Evolutionary conservation across 2,329 filamentous ascomycete genomes (phyloP), one percentile per base, ranked within the genome.

Genomic region (Penicillium janthinellum): DNA sequence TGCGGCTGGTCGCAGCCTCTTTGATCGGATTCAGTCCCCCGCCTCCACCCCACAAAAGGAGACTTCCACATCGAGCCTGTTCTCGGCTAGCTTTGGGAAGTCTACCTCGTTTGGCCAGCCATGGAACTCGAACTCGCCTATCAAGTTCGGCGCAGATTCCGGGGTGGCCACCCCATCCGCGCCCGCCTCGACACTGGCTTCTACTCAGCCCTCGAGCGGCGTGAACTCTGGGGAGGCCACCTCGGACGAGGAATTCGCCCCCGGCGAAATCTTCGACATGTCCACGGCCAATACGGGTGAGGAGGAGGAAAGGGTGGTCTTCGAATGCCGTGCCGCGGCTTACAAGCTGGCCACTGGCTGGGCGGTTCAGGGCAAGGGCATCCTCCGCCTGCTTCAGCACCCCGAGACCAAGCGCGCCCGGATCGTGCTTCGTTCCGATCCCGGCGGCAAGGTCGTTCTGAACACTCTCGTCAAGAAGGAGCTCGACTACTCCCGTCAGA

Each of bases 391-490:
- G 14, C 80, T 96, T 62, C 89, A 89, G 75, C 84, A 94, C 78
- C 90, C 90, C 73, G 82, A 83, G 15, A 90, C 87, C 0, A 86
- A 84, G 20, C 82, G 83, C 31, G 84, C 88, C 4, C 86, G 91
- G 42, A 78, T 95, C 48, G 77, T 96, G 20, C 78, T 93, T 62
- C 86, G 91, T 52, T 86, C 86, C n/a, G 89, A 92, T 64, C 90
- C 90, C 0, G 84, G 87, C 63, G 91, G 91, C 15, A 85, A 89
- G 41, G 81, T 94, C 49, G 84, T 89, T 3, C 78, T 96, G 69
- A 96, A 96, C 77, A 85, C 88, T 66, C 75, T 81, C 20, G 75
- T 93, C 51, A 75, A 91, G 37, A 78, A 85, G 1, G 79, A 82
- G n/a, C 76, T 87, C 54, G 80, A 81, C 5, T 93, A 92, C 78